Base-by-base conservation (phyloP, 352 stramenopile genomes). In the Globisporangium uncinulatum region DNA sequence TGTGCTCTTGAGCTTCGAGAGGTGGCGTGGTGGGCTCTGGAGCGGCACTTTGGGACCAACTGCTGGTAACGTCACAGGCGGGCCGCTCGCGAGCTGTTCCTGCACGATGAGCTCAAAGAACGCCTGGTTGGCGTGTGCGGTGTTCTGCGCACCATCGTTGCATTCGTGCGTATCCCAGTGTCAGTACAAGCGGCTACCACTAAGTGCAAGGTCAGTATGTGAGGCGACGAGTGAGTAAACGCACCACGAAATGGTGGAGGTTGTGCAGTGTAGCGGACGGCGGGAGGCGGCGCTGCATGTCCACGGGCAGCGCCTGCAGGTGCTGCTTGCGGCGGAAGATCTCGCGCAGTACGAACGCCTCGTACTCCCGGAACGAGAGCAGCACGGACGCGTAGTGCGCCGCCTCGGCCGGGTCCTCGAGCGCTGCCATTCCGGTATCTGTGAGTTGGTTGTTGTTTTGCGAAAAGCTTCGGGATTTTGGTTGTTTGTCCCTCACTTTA, bases 1-100 rank as follows among this genome's bases (percentile, higher is more conserved):
- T 59, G 87, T 96, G 69, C 82, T 95, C 63, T 94, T 94, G 56
- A 96, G 79, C 72, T 97, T 97, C 37, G 80, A 87, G 48, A 94
- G 74, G 66, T 92, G 78, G 51, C 83, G 74, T 19, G 69, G 54
- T 10, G 80, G 79, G 42, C 78, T 92, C 55, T 85, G 74, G 36
- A 94, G 55, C 45, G 76, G 71, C 48, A 67, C 67, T 42, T 85
- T 76, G 15, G 83, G 66, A n/a, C 69, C 87, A 11, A 90, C 62
- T 11, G 63, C 44, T 3, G 84, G 82, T 43, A 94, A 57, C 9
- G 83, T 62, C 20, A 83, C 67, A 10, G 59, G 44, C 6, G 84
- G 81, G 4, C 77, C 78, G 19, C 67, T 81, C 62, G 79, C 67
- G 13, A 87, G 61, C 47, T 94, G 84, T 42, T 78, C 82, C 53